Conservation (phyloP, 129 eudicot genomes). For the Mikania micrantha region DNA sequence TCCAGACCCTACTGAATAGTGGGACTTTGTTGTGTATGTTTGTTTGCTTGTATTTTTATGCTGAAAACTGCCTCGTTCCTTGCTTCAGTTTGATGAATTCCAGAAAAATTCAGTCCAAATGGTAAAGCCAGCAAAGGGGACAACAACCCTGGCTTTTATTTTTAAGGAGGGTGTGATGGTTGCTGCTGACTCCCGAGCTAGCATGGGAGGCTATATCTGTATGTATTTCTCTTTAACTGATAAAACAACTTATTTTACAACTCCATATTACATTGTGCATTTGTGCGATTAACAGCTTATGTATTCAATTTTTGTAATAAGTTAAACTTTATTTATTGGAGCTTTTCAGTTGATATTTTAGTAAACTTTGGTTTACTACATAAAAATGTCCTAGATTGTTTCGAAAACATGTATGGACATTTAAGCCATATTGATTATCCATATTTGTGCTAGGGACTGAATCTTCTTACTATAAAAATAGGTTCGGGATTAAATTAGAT, state of each 20-base stretch:
- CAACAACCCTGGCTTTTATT: conserved; percentile 88
- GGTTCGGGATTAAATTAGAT: not conserved
- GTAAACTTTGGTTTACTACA: not conserved
- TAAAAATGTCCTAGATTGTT: not conserved
- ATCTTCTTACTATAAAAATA: not conserved
- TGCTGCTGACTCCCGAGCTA: conserved; percentile 94
- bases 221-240: conserved; percentile 10
- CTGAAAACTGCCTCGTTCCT: not conserved
- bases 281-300: not conserved
- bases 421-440: not conserved
- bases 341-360: not conserved
- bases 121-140: conserved; percentile 93
- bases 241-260: not conserved
- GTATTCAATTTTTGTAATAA: not conserved
- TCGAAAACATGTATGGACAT: not conserved
- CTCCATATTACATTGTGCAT: not conserved
- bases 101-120: conserved; percentile 89
- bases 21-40: too few species aligned
- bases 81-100: conserved; percentile 78
- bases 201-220: conserved; percentile 99
- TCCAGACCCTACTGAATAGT: too few species aligned
- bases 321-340: not conserved
- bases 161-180: conserved; percentile 91
- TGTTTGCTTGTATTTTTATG: too few species aligned
- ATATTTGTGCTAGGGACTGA: not conserved